Percentiles rank a stretch among this genome's conserved stretches.
Conservation (phyloP, 768 basidiomycete genomes). For the Hydnomerulius pinastri region DNA sequence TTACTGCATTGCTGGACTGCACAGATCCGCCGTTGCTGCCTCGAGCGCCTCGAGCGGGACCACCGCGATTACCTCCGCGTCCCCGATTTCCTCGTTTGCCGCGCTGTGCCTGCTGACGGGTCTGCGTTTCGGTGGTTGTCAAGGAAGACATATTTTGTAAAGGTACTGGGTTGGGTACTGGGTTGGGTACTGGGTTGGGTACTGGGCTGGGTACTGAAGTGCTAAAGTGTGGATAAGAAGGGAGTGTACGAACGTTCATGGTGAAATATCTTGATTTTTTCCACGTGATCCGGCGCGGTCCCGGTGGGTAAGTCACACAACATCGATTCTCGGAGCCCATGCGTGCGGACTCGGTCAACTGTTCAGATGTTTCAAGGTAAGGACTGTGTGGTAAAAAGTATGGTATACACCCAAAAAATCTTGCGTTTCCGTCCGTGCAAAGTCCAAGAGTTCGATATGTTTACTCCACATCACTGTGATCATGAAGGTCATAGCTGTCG, state of each 20-base stretch:
- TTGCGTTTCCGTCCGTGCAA: background rate
- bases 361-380: background rate
- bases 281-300: no score
- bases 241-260: no score
- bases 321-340: no score
- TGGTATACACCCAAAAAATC: background rate
- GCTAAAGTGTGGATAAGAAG: background rate
- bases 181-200: background rate
- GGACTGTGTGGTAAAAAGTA: background rate
- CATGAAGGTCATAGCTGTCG: conserved; percentile 1
- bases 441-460: background rate
- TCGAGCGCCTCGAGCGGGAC: background rate
- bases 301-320: no score
- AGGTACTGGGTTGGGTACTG: background rate
- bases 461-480: conserved; percentile 26
- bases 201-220: background rate
- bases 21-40: background rate
- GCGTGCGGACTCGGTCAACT: no score
- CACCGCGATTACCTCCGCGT: conserved; percentile 18
- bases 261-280: background rate
- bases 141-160: conserved; percentile 18
- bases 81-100: conserved; percentile 20
- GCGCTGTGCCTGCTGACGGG: background rate
- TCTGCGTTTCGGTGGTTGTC: conserved; percentile 17
- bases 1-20: background rate